These are phyloP conservation scores for Scopulariopsis brevicaulis DNA, from an alignment of 2,329 filamentous ascomycete genomes.

Conservation along the genomic window DNA sequence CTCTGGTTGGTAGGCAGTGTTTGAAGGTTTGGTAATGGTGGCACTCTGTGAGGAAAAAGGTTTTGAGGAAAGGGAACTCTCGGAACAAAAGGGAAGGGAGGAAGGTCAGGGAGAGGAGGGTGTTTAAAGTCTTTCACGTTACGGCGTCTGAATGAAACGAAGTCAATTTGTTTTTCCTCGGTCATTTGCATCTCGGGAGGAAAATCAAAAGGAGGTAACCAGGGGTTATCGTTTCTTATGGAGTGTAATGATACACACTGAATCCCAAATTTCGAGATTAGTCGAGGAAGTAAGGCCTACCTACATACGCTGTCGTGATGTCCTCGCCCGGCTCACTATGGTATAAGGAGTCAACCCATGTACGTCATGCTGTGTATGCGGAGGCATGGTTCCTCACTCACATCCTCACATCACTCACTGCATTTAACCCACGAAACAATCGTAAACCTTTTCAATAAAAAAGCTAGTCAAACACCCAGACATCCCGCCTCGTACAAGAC, in stretches of 20 bases:
- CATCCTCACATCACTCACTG: no score
- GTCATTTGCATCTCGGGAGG: conserved; percentile 17
- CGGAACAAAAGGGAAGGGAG: conserved; percentile 2
- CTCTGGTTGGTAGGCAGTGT: not conserved
- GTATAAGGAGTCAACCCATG: no score
- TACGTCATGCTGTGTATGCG: no score
- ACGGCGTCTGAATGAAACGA: conserved; percentile 4
- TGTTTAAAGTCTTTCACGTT: conserved; percentile 2
- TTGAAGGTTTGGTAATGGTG: not conserved
- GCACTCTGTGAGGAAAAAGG: not conserved
- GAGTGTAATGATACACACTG: conserved; percentile 22
- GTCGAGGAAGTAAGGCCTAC: no score
- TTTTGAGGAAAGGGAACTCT: not conserved
- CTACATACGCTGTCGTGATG: no score
- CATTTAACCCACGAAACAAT: no score
- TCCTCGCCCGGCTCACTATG: no score
- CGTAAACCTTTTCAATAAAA: no score
- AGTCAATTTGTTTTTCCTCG: conserved; percentile 1
- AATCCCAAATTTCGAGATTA: not conserved
- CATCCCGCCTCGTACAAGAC: no score
- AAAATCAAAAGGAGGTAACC: conserved; percentile 17
- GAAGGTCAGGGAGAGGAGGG: conserved; percentile 7
- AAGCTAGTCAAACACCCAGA: no score
- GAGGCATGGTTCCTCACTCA: no score
- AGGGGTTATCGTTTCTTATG: conserved; percentile 21